phyloP scores from a whole-genome alignment of 2,329 filamentous ascomycete species.

The Nemania abortiva region DNA sequence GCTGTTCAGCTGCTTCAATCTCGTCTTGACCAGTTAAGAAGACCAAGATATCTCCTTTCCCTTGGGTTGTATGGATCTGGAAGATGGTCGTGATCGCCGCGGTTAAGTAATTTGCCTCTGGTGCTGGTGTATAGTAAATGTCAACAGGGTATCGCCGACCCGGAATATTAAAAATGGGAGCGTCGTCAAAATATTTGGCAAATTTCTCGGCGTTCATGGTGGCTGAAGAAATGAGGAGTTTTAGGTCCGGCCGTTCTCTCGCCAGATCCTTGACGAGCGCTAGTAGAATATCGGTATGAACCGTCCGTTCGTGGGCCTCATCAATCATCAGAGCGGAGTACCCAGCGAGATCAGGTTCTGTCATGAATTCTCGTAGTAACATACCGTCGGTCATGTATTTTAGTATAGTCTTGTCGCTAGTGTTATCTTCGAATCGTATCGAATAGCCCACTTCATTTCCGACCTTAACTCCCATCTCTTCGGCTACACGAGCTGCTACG shows the following conservation, averaged over 20 bases:
- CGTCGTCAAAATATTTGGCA: constrained; percentile 89
- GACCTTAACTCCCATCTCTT: constrained; percentile 90
- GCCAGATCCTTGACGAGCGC: constrained; percentile 91
- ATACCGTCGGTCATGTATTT: constrained; percentile 99
- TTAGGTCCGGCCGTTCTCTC: constrained; percentile 84
- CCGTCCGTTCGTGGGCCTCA: constrained; percentile 93
- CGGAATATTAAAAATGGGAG: constrained; percentile 94
- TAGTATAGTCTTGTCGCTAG: constrained; percentile 88
- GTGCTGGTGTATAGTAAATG: constrained; percentile 89
- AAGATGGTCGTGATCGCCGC: constrained; percentile 94
- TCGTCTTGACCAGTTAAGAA: constrained; percentile 97
- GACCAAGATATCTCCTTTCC: constrained; percentile 88
- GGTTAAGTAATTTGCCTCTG: constrained; percentile 92
- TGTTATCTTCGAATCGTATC: constrained; percentile 94
- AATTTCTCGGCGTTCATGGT: constrained; percentile 97
- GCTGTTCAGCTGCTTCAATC: constrained; percentile 87
- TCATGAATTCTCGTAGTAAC: constrained; percentile 89
- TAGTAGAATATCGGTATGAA: constrained; percentile 90
- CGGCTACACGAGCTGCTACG: constrained; percentile 93
- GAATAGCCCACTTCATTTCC: constrained; percentile 94
- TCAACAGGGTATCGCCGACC: constrained; percentile 90
- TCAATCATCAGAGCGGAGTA: constrained; percentile 97
- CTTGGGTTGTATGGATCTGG: constrained; percentile 91
- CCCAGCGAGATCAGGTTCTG: constrained; percentile 82
- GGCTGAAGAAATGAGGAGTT: constrained; percentile 91